Base-by-base conservation (phyloP, 352 stramenopile species). In the Hyaloperonospora brassicae region DNA sequence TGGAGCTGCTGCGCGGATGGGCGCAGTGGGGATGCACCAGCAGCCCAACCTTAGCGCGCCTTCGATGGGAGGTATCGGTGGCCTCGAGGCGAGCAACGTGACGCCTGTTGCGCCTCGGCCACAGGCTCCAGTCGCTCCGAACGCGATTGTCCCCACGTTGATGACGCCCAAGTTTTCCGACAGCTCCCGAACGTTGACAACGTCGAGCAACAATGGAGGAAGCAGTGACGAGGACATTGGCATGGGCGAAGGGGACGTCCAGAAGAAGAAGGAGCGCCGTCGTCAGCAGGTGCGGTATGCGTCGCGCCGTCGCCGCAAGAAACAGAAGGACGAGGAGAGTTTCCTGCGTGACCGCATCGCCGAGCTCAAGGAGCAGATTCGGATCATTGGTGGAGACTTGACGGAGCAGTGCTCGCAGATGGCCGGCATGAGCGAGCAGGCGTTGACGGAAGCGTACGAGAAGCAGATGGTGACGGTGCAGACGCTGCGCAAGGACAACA, bases 291-390 rank as follows among this genome's bases (percentile, higher is more conserved):
- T 91, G 8, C 79, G 81, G 35, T 86, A 88, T 50, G 81, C 81
- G 40, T 91, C 81, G 49, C 77, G 76, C 38, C 78, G 79, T 31
- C 81, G 81, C 46, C 81, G 81, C 50, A 86, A 87, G 55, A 92
- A 92, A 68, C 81, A 87, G 47, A 89, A 89, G 47, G 79, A 92
- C 57, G 81, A 92, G 57, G 79, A 89, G 59, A 86, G 71, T 59
- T 88, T 87, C 50, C 38, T 92, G 60, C 70, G 73, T 14, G 77
- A 88, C 55, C 81, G 81, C 52, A 89, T 92, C 52, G 72, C 86
- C 2, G 81, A 92, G 70, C 64, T 92, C 21, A 88, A 87, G 62
- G 80, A 92, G 58, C 79, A 92, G 59, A 87, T 89, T 50, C 79
- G 76, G 39, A 89, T 89, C 65, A 91, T 91, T 41, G 79, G 75